Percentiles rank a stretch among this genome's conserved stretches.
These are phyloP conservation scores for Chytriomyces confervae DNA, from an alignment of 192 early-diverging fungal species.

Conservation along the genomic window DNA sequence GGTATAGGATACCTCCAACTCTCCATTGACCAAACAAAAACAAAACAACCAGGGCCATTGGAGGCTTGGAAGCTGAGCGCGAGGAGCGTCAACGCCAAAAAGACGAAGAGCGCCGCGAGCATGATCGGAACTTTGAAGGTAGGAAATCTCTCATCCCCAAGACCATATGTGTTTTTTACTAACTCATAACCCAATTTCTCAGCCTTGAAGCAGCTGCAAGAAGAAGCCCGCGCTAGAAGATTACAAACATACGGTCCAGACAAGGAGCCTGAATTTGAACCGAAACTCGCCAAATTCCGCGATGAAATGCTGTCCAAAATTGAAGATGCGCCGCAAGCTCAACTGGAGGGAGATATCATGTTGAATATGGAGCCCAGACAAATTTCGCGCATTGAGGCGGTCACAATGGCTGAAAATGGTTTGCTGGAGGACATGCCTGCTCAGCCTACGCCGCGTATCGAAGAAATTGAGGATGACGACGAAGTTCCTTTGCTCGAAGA, in stretches of 20 bases:
- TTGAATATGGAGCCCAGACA: background rate
- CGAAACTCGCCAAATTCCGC: slow-evolving; percentile 41
- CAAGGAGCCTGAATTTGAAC: slow-evolving; percentile 33
- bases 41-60: slow-evolving; percentile 35
- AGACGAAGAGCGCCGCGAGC: slow-evolving; percentile 51
- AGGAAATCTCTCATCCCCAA: background rate
- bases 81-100: slow-evolving; percentile 55
- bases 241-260: slow-evolving; percentile 47
- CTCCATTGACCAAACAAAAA: background rate
- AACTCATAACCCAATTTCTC: slow-evolving; percentile 3
- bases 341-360: background rate
- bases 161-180: background rate
- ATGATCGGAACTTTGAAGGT: slow-evolving; percentile 66
- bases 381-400: background rate
- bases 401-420: background rate
- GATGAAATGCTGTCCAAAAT: slow-evolving; percentile 53
- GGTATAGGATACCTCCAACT: background rate
- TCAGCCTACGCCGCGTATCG: background rate
- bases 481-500: background rate
- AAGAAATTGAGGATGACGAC: background rate
- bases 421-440: background rate
- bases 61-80: slow-evolving; percentile 57
- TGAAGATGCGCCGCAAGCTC: background rate
- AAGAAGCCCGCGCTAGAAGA: slow-evolving; percentile 44
- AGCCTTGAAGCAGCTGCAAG: slow-evolving; percentile 54